These are phyloP conservation scores for Margaritispora aquatica DNA, from an alignment of 495 filamentous ascomycete species.

Conservation along the genomic window DNA sequence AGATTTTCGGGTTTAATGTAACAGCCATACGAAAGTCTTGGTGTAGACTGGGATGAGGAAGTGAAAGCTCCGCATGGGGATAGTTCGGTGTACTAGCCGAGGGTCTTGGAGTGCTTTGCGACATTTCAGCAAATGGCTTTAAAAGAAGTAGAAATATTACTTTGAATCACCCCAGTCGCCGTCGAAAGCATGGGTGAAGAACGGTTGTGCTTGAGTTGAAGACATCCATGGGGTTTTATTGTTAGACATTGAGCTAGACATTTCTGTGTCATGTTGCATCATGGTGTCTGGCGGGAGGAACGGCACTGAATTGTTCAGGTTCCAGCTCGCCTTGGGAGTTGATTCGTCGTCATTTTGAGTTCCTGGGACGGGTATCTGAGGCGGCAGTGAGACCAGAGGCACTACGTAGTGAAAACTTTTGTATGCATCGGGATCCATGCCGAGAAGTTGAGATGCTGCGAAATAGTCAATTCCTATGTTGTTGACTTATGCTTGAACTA, in stretches of 20 bases:
- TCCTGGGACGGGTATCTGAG: background rate
- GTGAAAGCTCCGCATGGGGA: constrained; percentile 18
- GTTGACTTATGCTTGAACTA: too few species aligned
- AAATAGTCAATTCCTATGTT: background rate
- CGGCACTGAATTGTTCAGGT: background rate
- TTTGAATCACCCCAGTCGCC: constrained; percentile 1
- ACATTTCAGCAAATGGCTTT: background rate
- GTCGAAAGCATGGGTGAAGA: background rate
- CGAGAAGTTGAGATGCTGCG: background rate
- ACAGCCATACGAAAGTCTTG: constrained; percentile 57
- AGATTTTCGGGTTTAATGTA: constrained; percentile 49
- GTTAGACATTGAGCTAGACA: background rate
- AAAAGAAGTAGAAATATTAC: constrained; percentile 3
- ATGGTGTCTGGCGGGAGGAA: background rate
- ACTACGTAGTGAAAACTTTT: background rate
- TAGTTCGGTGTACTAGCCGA: constrained; percentile 1
- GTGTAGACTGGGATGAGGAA: constrained; percentile 39
- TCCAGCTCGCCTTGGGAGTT: background rate
- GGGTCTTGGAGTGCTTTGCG: constrained; percentile 12
- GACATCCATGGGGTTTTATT: constrained; percentile 5
- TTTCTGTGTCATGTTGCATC: background rate
- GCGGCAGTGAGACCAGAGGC: background rate
- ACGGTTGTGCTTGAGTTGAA: background rate
- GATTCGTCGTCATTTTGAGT: background rate
- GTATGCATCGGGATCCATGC: constrained; percentile 11